Evolutionary conservation across 2,329 filamentous ascomycete species (phyloP), one percentile per base, ranked within the genome.

Genomic region (Diaporthe sp.): DNA sequence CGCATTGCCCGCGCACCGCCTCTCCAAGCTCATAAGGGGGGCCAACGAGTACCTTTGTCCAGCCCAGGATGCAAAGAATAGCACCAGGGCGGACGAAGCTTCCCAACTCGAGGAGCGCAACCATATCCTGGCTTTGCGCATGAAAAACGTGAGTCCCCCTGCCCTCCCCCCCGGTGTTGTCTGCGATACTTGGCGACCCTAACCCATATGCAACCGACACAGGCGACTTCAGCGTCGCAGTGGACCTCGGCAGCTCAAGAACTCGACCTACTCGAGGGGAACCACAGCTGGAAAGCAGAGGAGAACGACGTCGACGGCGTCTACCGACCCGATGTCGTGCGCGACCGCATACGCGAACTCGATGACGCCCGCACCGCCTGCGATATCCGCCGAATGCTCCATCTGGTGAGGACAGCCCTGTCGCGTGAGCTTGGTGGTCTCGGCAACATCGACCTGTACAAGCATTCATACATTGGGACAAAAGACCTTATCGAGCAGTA

Each of bases 401-500:
- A 95, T 79, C 87, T 97, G 50, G 88, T 98, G 50, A 92, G 96
- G 37, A 97, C 95, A 1, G 89, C 94, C 2, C 84, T 98, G 65
- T 94, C 93, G 51, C 92, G 96, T 58, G 92, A 96, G 78, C 85
- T 98, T 13, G 96, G 94, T 10, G 94, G 93, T 69, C 97, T 98
- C 93, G 94, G 94, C 75, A 94, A 95, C 79, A 88, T 93, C 55
- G 89, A 92, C 70, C 87, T 98, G 2, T 98, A 98, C 84, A 92
- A 92, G 72, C 94, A 97, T 81, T 94, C 94, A 0, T 92, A 97
- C 80, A 89, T 94, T 19, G 96, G 96, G 7, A 98, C 96, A 12
- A 98, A 98, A 84, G 88, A 89, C 74, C 84, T 98, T 76, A 96
- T 98, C 76, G 96, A 98, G 83, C 88, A 90, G 44, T 98, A 98